Evolutionary conservation across 2,329 filamentous ascomycete species (phyloP).

Genomic region (Aspergillus sergii): DNA sequence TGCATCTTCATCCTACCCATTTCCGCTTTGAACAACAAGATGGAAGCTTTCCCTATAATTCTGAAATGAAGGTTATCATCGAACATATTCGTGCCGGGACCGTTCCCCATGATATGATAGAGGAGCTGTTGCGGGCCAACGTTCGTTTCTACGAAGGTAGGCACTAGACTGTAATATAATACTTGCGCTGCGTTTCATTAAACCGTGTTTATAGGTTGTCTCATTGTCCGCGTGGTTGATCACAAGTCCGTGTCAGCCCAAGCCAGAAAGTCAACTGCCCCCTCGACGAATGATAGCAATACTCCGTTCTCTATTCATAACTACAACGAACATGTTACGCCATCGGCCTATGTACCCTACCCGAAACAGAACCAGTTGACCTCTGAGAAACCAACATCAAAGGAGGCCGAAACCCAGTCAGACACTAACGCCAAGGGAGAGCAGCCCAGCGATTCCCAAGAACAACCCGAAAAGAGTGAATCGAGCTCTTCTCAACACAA

Average conservation of each 20-base stretch:
- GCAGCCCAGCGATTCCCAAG: slow-evolving; percentile 54
- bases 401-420: slow-evolving; percentile 26
- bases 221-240: slow-evolving; percentile 93
- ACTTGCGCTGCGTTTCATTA: slow-evolving; percentile 2
- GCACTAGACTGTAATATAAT: slow-evolving; percentile 2
- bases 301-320: slow-evolving; percentile 86
- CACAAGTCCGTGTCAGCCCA: slow-evolving; percentile 71
- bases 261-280: slow-evolving; percentile 56
- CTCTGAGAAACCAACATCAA: slow-evolving; percentile 30
- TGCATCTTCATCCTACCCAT: slow-evolving; percentile 82
- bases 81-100: slow-evolving; percentile 76
- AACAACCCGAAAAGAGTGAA: slow-evolving; percentile 59
- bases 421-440: slow-evolving; percentile 26
- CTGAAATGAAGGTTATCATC: slow-evolving; percentile 80
- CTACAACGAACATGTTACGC: slow-evolving; percentile 85
- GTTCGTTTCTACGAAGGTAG: slow-evolving; percentile 86
- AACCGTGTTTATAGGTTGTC: slow-evolving; percentile 56
- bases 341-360: slow-evolving; percentile 80
- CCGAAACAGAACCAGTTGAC: slow-evolving; percentile 52
- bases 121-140: slow-evolving; percentile 70
- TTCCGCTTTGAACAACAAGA: slow-evolving; percentile 95
- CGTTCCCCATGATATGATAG: slow-evolving; percentile 85
- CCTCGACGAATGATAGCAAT: slow-evolving; percentile 62
- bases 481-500: slow-evolving; percentile 55
- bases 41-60: slow-evolving; percentile 87